Percentiles rank a stretch among this genome's conserved stretches.
These are phyloP conservation scores for Trametes villosa DNA, from an alignment of 768 basidiomycete species.

Conservation along the genomic window DNA sequence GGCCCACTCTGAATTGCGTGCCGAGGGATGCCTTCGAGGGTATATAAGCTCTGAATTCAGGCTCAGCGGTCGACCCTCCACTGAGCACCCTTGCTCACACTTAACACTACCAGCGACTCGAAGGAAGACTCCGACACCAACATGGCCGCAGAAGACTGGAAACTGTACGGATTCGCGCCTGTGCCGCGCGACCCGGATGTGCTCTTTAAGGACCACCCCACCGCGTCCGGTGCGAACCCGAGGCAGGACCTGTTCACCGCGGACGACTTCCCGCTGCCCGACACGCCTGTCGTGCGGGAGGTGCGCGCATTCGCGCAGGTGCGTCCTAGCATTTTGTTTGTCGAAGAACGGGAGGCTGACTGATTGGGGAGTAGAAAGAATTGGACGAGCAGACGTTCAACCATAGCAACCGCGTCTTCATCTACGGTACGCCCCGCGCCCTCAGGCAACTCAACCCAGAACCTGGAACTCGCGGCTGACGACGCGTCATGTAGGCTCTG, in stretches of 20 bases:
- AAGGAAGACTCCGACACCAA: neutral
- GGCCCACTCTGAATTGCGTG: neutral
- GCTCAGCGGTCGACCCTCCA: too few relatives aligned
- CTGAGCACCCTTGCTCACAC: too few relatives aligned
- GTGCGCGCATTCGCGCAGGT: slow-evolving; percentile 47
- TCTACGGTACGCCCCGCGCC: slow-evolving; percentile 45
- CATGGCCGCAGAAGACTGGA: slow-evolving; percentile 21
- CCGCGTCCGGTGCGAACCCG: slow-evolving; percentile 45
- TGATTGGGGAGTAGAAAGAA: slow-evolving; percentile 38
- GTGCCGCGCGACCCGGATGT: slow-evolving; percentile 53
- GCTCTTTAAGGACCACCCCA: slow-evolving; percentile 51
- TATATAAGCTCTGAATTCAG: neutral
- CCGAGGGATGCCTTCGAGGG: too few relatives aligned
- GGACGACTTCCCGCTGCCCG: slow-evolving; percentile 48
- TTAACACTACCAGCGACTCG: neutral
- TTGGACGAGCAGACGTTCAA: slow-evolving; percentile 51
- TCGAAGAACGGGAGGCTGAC: neutral
- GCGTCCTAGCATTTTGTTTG: neutral
- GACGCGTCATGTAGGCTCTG: slow-evolving; percentile 41
- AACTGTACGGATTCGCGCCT: slow-evolving; percentile 52
- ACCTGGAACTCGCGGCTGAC: neutral
- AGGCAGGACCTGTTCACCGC: slow-evolving; percentile 46
- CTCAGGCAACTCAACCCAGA: neutral
- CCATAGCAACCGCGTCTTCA: slow-evolving; percentile 53
- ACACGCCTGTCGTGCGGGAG: slow-evolving; percentile 43